Evolutionary conservation across 441 rosid genomes (phyloP).

Genomic region (Viola pubescens): DNA sequence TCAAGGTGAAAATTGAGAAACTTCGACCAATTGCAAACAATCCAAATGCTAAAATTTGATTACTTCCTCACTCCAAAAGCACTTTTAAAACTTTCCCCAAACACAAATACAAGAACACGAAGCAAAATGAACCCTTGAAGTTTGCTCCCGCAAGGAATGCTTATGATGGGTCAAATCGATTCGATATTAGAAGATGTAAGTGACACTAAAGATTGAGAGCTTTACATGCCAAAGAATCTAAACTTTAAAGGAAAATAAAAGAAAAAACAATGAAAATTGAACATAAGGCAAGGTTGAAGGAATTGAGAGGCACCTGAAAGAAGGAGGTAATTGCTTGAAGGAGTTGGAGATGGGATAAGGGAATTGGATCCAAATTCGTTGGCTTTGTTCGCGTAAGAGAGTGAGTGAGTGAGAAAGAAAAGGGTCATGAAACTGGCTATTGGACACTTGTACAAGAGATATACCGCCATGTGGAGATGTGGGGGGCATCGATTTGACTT

Average conservation of each 20-base stretch:
- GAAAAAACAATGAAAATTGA: background rate
- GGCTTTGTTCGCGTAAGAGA: slow-evolving; percentile 26
- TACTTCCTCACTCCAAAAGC: background rate
- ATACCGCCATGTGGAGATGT: background rate
- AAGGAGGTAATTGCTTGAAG: background rate
- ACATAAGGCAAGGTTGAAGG: background rate
- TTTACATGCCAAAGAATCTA: background rate
- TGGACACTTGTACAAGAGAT: slow-evolving; percentile 8
- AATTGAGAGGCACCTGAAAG: background rate
- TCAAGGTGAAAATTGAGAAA: background rate
- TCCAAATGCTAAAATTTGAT: too few relatives aligned
- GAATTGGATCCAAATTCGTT: slow-evolving; percentile 45
- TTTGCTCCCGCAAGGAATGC: background rate
- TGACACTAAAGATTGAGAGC: background rate
- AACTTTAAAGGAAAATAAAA: background rate
- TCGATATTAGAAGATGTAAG: background rate
- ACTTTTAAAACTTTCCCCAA: background rate
- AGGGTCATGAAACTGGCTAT: background rate
- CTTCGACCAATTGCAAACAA: too few relatives aligned
- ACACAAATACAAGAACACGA: background rate
- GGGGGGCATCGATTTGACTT: background rate
- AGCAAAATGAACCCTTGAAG: background rate
- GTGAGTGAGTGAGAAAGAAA: background rate
- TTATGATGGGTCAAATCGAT: background rate
- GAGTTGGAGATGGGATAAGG: background rate